Conservation (phyloP, 768 basidiomycete species). For the Mycena polygramma region DNA sequence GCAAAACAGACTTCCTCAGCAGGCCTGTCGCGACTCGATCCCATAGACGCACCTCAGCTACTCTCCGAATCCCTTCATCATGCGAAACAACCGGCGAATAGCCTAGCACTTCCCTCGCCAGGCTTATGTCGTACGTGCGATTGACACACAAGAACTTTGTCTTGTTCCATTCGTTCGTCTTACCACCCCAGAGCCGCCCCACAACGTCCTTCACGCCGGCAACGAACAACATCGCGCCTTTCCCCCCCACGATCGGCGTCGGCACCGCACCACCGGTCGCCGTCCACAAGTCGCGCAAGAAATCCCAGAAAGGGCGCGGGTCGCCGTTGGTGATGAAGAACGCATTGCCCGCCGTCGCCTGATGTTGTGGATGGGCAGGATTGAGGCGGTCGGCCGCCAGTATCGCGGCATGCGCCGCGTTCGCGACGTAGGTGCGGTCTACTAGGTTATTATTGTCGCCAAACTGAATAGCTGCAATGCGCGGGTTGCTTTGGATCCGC, state of each 20-base stretch:
- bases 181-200: conserved; percentile 52
- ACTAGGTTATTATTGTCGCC: conserved; percentile 62
- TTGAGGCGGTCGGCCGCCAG: conserved; percentile 62
- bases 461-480: conserved; percentile 52
- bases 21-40: not conserved
- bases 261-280: conserved; percentile 18
- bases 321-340: conserved; percentile 71
- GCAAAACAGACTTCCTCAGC: not conserved
- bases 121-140: conserved; percentile 64
- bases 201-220: conserved; percentile 54
- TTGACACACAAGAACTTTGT: conserved; percentile 55
- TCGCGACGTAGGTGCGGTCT: conserved; percentile 68
- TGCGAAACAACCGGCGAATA: conserved; percentile 64
- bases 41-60: conserved; percentile 38
- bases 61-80: conserved; percentile 59
- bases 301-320: conserved; percentile 67
- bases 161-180: conserved; percentile 56
- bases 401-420: conserved; percentile 67
- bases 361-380: conserved; percentile 50
- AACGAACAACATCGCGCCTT: conserved; percentile 50
- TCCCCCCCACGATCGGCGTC: not conserved
- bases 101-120: conserved; percentile 61
- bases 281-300: conserved; percentile 55
- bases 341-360: conserved; percentile 61
- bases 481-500: conserved; percentile 12